Evolutionary conservation across 1,139 yeast genomes (phyloP).

Genomic region (Kazachstania sp.): DNA sequence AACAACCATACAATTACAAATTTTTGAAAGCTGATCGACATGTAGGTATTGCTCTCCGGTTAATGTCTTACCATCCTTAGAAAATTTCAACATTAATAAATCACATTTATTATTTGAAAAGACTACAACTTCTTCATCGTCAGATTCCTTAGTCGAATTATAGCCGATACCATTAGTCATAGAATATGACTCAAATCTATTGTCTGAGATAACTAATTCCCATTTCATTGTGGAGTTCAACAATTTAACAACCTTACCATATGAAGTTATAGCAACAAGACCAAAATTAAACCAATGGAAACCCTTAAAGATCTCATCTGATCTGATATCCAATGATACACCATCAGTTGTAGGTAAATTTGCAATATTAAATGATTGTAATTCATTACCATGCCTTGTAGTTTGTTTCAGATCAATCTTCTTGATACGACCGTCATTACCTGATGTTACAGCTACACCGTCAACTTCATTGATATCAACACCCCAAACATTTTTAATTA

Average conservation of each 20-base stretch:
- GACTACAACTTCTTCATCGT: constrained; percentile 32
- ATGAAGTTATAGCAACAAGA: constrained; percentile 51
- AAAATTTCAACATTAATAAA: constrained; percentile 40
- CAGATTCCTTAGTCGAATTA: constrained; percentile 17
- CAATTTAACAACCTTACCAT: constrained; percentile 45
- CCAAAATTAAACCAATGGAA: constrained; percentile 41
- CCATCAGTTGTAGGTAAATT: constrained; percentile 31
- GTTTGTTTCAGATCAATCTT: constrained; percentile 43
- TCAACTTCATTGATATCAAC: constrained; percentile 48
- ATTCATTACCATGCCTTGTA: constrained; percentile 24
- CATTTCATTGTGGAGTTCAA: constrained; percentile 28
- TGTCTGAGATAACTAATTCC: constrained; percentile 31
- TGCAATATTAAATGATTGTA: constrained; percentile 29
- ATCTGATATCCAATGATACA: constrained; percentile 24
- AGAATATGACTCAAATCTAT: constrained; percentile 41
- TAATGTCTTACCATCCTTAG: constrained; percentile 18
- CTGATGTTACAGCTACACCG: constrained; percentile 62
- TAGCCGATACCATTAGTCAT: constrained; percentile 40
- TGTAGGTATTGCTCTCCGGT: constrained; percentile 11
- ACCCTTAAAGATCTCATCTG: constrained; percentile 56
- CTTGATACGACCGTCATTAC: constrained; percentile 79
- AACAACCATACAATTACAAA: constrained; percentile 44
- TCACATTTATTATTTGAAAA: constrained; percentile 50
- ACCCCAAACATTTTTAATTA: constrained; percentile 85
- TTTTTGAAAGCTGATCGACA: constrained; percentile 35